Evolutionary conservation across 139 green algal species (phyloP), one percentile per base, ranked within the genome.

Genomic region (Ostreobium quekettii): DNA sequence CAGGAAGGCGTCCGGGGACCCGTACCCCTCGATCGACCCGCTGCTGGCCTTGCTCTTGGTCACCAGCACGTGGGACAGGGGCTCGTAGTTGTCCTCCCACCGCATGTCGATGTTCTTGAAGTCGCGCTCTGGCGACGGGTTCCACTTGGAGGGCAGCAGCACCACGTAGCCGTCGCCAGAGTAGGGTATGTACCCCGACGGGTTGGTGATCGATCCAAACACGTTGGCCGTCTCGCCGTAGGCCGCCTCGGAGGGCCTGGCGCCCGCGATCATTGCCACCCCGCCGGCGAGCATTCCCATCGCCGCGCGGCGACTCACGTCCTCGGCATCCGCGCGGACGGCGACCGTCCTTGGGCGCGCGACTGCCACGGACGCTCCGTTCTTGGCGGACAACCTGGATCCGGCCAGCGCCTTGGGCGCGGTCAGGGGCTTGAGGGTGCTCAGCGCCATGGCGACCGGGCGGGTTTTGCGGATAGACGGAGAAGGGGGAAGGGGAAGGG

Each of bases 71-170:
- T 97, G 94, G 87, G 91, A 95, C 36, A 93, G 87, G 47, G 84
- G 81, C 57, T 97, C 90, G 72, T 81, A 83, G 87, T 97, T 99
- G 86, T 98, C 93, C 85, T 97, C 90, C 19, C 62, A 86, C 82
- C 86, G 67, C 35, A 90, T 73, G 66, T 89, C 72, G 62, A 80
- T 60, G 63, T 80, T 82, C 11, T 76, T 72, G 71, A 88, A 89
- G 67, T 96, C 90, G 26, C 69, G 66, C 86, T 99, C 91, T 80
- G 87, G 93, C 75, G 78, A 89, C 47, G 94, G 91, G 86, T 96
- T 97, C 90, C 90, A 98, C 87, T 95, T 97, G 75, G 82, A 78
- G 48, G 94, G 94, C 60, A 99, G 74, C 64, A 93, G 76, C 67
- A 99, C 32, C 1, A 86, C 75, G 76, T 93, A 99, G 76, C 85